Percentiles rank a stretch among this genome's conserved stretches.
phyloP scores from a whole-genome alignment of 2,329 filamentous ascomycete genomes.

The Gliomastix tumulicola region DNA sequence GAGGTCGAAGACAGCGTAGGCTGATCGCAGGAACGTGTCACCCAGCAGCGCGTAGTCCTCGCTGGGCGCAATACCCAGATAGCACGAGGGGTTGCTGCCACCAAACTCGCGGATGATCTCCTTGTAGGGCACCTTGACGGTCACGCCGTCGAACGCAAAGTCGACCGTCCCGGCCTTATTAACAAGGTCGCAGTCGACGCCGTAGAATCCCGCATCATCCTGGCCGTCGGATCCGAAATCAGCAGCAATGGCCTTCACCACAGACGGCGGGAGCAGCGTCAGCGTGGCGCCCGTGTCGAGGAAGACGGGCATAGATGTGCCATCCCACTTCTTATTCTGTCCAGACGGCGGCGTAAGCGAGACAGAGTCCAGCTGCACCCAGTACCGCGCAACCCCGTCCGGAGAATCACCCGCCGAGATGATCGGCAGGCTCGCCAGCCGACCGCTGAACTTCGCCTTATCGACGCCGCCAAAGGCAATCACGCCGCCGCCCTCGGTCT shows the following conservation, averaged over 20 bases:
- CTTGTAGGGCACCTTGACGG: slow-evolving; percentile 39
- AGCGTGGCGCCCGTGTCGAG: slow-evolving; percentile 66
- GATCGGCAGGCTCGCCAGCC: slow-evolving; percentile 54
- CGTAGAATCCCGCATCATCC: slow-evolving; percentile 35
- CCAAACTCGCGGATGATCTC: slow-evolving; percentile 32
- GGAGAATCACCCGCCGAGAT: slow-evolving; percentile 47
- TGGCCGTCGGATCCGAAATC: slow-evolving; percentile 36
- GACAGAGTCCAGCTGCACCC: slow-evolving; percentile 40
- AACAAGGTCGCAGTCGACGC: slow-evolving; percentile 35
- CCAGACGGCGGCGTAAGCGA: slow-evolving; percentile 26
- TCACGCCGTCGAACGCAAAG: slow-evolving; percentile 40
- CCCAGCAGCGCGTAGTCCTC: slow-evolving; percentile 41
- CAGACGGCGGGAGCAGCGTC: slow-evolving; percentile 53
- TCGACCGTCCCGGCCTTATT: slow-evolving; percentile 33
- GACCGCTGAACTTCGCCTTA: slow-evolving; percentile 54
- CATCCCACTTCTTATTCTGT: slow-evolving; percentile 17
- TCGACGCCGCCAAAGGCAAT: slow-evolving; percentile 65
- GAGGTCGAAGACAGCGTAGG: slow-evolving; percentile 47
- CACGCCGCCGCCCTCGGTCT: slow-evolving; percentile 51
- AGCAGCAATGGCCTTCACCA: slow-evolving; percentile 41
- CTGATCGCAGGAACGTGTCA: slow-evolving; percentile 46
- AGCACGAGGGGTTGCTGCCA: slow-evolving; percentile 26
- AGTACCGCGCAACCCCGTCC: slow-evolving; percentile 45
- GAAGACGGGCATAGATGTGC: slow-evolving; percentile 46
- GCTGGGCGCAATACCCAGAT: slow-evolving; percentile 41